Base-by-base conservation (phyloP, 371 early-diverging fungal species). In the Apophysomyces elegans region DNA sequence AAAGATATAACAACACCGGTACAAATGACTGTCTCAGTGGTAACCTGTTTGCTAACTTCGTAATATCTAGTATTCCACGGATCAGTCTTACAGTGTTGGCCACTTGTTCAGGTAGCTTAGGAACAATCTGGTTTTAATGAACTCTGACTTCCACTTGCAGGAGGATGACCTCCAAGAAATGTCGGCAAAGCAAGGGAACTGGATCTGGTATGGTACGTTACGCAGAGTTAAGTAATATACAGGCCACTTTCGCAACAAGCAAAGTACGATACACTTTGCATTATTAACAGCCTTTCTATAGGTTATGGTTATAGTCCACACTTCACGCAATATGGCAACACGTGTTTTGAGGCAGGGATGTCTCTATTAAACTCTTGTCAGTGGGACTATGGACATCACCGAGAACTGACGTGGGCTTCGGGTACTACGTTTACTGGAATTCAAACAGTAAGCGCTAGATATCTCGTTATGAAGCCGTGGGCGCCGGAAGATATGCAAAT, bases 391-490 rank as follows among this genome's bases (percentile, higher is more conserved):
- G 21, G 21, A 11, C 21, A 50, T 21, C 21, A 50, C 21, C 21
- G 21, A 16, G 5, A 50, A 4, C 9, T 50, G 21, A 50, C 54
- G 8, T 21, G 54, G 8, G 5, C 54, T 7, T 9, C 54, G 21
- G 8, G 21, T 9, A 50, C 18, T 21, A 21, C 21, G 11, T 50
- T 50, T 11, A 5, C 54, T 21, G 21, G 8, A 1, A 21, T 26
- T 11, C 54, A n/a, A 5, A 50, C 5, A 21, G 9, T 21, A n/a
- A 7, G 2, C n/a, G 41, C 61, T 18, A 16, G 61, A 14, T 61
- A 61, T 14, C 13, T 61, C 12, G 36, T 61, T 21, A 5, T 61
- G 32, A 61, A 61, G 12, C 61, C 61, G 13, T 61, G 61, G 61
- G 61, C 61, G 21, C 32, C 44, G 0, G 41, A 61, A 36, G 61